Conservation (phyloP, 139 green algal genomes). For the Raphidocelis subcapitata region DNA sequence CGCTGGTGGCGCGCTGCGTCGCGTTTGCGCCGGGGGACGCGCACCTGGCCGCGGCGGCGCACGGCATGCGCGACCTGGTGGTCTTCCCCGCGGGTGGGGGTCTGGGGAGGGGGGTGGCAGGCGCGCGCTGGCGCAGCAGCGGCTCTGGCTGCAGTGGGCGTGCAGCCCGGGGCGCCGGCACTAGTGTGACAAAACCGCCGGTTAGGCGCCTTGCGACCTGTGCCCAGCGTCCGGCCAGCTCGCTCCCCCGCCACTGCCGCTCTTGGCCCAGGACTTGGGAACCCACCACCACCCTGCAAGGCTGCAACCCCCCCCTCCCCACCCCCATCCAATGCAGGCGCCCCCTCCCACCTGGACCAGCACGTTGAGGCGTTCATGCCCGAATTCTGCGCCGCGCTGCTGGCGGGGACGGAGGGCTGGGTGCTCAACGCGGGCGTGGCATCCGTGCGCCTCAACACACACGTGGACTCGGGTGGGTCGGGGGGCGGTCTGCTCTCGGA, state of each 20-base stretch:
- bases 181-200: no score
- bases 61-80: slow-evolving; percentile 57
- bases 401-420: slow-evolving; percentile 76
- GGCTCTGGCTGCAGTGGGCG: no score
- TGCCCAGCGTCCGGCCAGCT: no score
- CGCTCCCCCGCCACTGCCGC: no score
- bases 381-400: slow-evolving; percentile 76
- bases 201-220: no score
- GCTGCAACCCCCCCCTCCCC: background rate
- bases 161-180: no score
- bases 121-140: no score
- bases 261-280: no score
- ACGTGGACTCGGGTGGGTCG: slow-evolving; percentile 43
- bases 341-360: slow-evolving; percentile 39
- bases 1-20: slow-evolving; percentile 73
- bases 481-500: background rate
- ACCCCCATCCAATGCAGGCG: no score
- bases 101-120: no score
- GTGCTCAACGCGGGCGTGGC: slow-evolving; percentile 66
- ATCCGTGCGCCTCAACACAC: slow-evolving; percentile 62
- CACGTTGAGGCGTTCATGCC: slow-evolving; percentile 83
- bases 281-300: no score
- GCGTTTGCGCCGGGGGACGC: slow-evolving; percentile 76
- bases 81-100: slow-evolving; percentile 77
- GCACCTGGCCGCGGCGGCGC: slow-evolving; percentile 50